phyloP scores from a whole-genome alignment of 2,329 filamentous ascomycete species.

The Cercospora janseana region DNA sequence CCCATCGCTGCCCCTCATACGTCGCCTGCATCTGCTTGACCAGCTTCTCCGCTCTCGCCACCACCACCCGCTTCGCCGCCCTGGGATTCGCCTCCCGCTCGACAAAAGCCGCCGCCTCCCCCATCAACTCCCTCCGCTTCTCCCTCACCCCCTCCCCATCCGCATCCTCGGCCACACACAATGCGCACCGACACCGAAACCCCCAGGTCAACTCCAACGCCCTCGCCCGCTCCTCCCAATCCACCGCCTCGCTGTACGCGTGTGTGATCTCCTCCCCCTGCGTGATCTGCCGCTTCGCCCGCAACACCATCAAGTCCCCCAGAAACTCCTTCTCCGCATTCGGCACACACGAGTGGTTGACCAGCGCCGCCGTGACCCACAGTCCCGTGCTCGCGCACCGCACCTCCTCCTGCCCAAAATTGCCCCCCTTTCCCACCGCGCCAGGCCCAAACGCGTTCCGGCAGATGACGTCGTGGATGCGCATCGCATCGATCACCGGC shows the following conservation, averaged over 20 bases:
- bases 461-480: constrained; percentile 43
- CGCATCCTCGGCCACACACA: constrained; percentile 23
- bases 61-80: constrained; percentile 15
- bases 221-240: constrained; percentile 15
- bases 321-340: constrained; percentile 54
- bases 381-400: constrained; percentile 41
- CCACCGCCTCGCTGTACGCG: constrained; percentile 29
- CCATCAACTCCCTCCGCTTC: constrained; percentile 19
- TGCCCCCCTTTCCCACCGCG: constrained; percentile 9
- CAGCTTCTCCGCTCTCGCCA: constrained; percentile 20
- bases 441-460: constrained; percentile 41
- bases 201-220: constrained; percentile 25
- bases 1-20: constrained; percentile 23
- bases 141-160: constrained; percentile 21
- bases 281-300: constrained; percentile 46
- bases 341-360: constrained; percentile 54
- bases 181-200: constrained; percentile 21
- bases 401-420: constrained; percentile 10
- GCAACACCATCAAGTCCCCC: constrained; percentile 55
- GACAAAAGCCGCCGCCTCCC: constrained; percentile 17
- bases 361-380: constrained; percentile 50
- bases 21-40: constrained; percentile 19
- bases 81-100: constrained; percentile 8
- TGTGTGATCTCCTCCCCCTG: constrained; percentile 48
- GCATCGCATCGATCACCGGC: constrained; percentile 42